phyloP scores from a whole-genome alignment of 805 yeast species.

The Metschnikowia corniflorae region DNA sequence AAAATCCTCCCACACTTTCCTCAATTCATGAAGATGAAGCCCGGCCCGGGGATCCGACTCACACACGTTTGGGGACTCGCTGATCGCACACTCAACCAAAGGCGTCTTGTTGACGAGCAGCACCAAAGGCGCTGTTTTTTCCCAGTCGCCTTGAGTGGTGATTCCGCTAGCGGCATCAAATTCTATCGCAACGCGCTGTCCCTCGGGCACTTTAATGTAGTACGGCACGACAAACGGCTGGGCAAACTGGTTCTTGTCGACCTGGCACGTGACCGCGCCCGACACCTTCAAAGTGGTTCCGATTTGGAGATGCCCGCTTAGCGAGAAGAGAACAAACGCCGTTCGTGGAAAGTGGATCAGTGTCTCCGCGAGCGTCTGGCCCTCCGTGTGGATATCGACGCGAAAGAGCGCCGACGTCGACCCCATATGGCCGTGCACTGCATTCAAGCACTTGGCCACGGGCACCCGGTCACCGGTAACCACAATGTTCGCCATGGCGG shows the following conservation, averaged over 20 bases:
- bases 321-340: constrained; percentile 5
- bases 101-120: constrained; percentile 11
- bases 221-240: constrained; percentile 16
- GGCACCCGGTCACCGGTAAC: constrained; percentile 8
- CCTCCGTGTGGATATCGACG: constrained; percentile 7
- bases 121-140: constrained; percentile 10
- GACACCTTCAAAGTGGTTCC: constrained; percentile 11
- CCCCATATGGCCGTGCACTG: constrained; percentile 13
- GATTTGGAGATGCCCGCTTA: constrained; percentile 5
- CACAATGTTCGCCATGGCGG: neutral
- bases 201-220: constrained; percentile 12
- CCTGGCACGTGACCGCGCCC: constrained; percentile 14
- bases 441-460: constrained; percentile 11
- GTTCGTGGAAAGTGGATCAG: constrained; percentile 3
- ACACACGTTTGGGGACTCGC: constrained; percentile 11
- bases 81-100: constrained; percentile 15
- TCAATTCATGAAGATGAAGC: constrained; percentile 3
- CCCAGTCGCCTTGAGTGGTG: constrained; percentile 10
- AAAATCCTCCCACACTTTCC: too few relatives aligned
- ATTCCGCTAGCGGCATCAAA: constrained; percentile 7
- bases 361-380: neutral
- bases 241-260: constrained; percentile 11
- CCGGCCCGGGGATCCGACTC: constrained; percentile 9
- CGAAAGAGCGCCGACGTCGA: constrained; percentile 9
- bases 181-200: constrained; percentile 5